Evolutionary conservation across 257 asterid species (phyloP), one percentile per base, ranked within the genome.

Genomic region (Orobanche coerulescens): DNA sequence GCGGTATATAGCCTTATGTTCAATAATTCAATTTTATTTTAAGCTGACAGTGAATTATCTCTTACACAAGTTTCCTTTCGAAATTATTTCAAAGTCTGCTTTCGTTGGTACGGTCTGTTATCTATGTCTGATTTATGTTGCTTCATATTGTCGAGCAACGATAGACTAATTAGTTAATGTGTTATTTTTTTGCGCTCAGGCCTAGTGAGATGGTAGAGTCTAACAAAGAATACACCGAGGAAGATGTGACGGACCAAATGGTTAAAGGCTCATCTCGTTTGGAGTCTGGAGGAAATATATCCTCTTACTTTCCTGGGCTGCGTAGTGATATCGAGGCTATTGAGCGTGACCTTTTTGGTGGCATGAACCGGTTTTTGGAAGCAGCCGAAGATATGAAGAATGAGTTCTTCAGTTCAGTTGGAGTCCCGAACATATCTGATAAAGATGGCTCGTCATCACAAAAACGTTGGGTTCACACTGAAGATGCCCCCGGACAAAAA

Each of bases 141-240:
- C 28, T n/a, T 19, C 5, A 13, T 36, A 30, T 6, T 36, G 1
- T 22, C 50, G 10, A 58, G 64, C 9, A 3, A 1, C 20, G 19
- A 14, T 40, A 13, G 0, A 5, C 5, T 6, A 20, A 42, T 24
- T 25, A 33, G 12, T 42, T 44, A 6, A 26, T 6, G 7, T 30
- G 15, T 13, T 67, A 31, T 53, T 28, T 22, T 48, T 64, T 62
- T 66, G 23, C 12, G 23, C 34, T 30, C 78, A 88, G 96, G 90
- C 96, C 96, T 22, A 71, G 82, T 68, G 95, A 88, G 82, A 63
- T 91, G 77, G 76, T 92, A 48, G 79, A 85, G 19, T 88, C 96
- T 19, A 78, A 67, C 77, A 82, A 81, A 73, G 98, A 86, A 69
- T 82, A 78, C 64, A 79, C 90, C 0, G 95, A 88, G 80, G 96